Evolutionary conservation across 2,329 filamentous ascomycete species (phyloP).

Genomic region (Epichloe uncinata): DNA sequence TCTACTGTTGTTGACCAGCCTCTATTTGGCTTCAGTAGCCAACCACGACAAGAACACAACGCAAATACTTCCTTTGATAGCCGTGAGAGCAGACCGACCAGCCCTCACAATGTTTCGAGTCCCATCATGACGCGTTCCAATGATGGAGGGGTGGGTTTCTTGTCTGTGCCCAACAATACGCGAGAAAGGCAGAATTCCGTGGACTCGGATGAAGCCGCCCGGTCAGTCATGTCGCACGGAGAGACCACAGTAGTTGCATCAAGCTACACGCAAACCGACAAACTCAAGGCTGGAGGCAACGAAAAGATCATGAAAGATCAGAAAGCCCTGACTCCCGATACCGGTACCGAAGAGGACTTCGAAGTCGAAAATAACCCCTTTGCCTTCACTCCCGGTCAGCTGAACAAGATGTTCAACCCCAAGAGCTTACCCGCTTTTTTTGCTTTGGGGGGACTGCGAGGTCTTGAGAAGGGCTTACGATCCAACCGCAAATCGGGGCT

Average conservation of each 20-base stretch:
- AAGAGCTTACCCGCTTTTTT: constrained; percentile 77
- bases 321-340: constrained; percentile 61
- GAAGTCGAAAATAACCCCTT: constrained; percentile 68
- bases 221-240: constrained; percentile 45
- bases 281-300: constrained; percentile 27
- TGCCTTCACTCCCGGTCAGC: constrained; percentile 69
- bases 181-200: constrained; percentile 56
- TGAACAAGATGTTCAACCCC: constrained; percentile 80
- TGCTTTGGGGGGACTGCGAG: constrained; percentile 66
- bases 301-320: constrained; percentile 49
- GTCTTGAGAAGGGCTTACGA: constrained; percentile 67
- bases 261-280: constrained; percentile 30
- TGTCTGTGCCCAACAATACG: constrained; percentile 47
- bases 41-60: constrained; percentile 30
- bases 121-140: constrained; percentile 33
- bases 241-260: constrained; percentile 45
- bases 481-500: constrained; percentile 60
- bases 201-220: constrained; percentile 50
- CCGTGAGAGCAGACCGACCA: constrained; percentile 53
- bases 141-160: constrained; percentile 39
- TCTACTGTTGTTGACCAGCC: constrained; percentile 22
- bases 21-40: constrained; percentile 13
- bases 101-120: constrained; percentile 58
- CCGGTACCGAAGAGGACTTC: constrained; percentile 65
- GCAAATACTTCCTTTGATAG: constrained; percentile 50